Percentiles rank a stretch among this genome's conserved stretches.
phyloP scores from a whole-genome alignment of 1,284 basidiomycete species.

The Agaricales sp. region DNA sequence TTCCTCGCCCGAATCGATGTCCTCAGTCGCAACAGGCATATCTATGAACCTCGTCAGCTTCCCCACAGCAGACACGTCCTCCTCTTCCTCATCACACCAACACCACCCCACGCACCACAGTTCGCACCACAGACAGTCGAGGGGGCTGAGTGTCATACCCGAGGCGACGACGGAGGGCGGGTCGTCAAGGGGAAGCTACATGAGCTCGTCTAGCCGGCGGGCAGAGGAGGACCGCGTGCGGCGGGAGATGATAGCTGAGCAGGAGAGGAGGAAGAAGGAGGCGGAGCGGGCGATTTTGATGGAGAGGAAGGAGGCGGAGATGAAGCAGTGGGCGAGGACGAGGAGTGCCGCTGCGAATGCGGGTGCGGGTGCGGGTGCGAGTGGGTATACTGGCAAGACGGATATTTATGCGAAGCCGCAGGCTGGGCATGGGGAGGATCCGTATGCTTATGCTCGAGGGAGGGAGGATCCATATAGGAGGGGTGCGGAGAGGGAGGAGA shows the following conservation, averaged over 20 bases:
- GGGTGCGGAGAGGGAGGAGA: not conserved
- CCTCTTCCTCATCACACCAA: not conserved
- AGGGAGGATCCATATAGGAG: too few relatives aligned
- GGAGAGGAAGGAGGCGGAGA: not conserved
- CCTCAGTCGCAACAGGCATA: not conserved
- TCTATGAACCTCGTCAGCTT: not conserved
- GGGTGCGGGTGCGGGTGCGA: not conserved
- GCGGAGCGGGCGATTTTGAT: not conserved
- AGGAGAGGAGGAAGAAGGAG: not conserved
- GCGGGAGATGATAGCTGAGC: not conserved
- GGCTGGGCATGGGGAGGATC: too few relatives aligned
- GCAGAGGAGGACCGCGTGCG: not conserved
- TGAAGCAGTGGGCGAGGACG: not conserved
- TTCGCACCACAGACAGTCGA: not conserved
- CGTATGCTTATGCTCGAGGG: too few relatives aligned
- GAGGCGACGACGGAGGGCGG: not conserved
- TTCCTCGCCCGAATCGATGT: not conserved
- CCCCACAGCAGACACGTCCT: not conserved
- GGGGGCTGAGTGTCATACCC: not conserved
- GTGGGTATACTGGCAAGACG: too few relatives aligned
- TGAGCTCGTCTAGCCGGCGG: not conserved
- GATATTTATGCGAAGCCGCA: too few relatives aligned
- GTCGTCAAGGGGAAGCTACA: not conserved
- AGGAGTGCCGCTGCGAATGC: not conserved
- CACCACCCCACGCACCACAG: too few relatives aligned